These are phyloP conservation scores for Blastomyces emzantsi DNA, from an alignment of 2,329 filamentous ascomycete genomes.

Conservation along the genomic window DNA sequence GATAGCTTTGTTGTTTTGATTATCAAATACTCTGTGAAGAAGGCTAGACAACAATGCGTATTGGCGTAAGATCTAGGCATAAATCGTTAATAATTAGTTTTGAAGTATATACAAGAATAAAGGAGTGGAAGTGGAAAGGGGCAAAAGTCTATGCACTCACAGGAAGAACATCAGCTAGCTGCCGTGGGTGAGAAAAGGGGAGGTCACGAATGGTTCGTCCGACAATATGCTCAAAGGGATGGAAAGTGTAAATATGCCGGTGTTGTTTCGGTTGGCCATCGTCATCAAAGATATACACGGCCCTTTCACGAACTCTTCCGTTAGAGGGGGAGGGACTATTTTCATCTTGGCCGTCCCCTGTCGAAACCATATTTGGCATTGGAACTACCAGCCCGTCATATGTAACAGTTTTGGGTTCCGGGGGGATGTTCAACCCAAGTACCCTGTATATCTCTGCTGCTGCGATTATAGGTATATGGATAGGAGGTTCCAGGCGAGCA, in stretches of 20 bases:
- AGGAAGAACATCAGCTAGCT: conserved; percentile 37
- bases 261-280: conserved; percentile 24
- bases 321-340: conserved; percentile 20
- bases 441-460: conserved; percentile 36
- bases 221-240: conserved; percentile 34
- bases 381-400: conserved; percentile 35
- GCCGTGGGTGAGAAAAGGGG: conserved; percentile 39
- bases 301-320: conserved; percentile 27
- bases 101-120: background rate
- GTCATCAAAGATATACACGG: conserved; percentile 27
- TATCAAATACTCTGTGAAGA: conserved; percentile 29
- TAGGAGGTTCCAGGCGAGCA: conserved; percentile 34
- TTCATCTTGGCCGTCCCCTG: conserved; percentile 19
- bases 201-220: conserved; percentile 35
- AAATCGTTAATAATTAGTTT: background rate
- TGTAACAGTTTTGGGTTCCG: conserved; percentile 32
- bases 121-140: background rate
- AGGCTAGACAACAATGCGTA: conserved; percentile 36
- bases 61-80: conserved; percentile 34
- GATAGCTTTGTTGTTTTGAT: conserved; percentile 16
- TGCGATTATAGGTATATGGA: conserved; percentile 35
- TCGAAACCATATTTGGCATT: conserved; percentile 11
- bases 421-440: conserved; percentile 32
- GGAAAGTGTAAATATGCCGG: conserved; percentile 37
- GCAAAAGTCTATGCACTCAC: conserved; percentile 20